Evolutionary conservation across 306 rosid genomes (phyloP).

Genomic region (Quercus robur): DNA sequence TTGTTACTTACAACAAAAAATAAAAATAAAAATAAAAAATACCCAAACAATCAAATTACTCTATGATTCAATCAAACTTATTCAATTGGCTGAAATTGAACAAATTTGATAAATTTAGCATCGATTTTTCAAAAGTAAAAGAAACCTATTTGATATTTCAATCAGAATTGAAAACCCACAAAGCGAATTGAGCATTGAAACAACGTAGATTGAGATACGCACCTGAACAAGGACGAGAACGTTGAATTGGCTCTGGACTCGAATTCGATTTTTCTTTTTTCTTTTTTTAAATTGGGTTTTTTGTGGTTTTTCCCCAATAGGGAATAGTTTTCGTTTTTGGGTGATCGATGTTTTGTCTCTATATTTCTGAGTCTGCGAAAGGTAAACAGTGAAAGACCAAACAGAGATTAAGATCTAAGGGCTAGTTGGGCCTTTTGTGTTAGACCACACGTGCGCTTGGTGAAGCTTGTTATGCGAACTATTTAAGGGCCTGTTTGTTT

Average conservation of each 20-base stretch:
- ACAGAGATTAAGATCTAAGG: conserved; percentile 20
- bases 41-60: not conserved
- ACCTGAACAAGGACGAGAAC: conserved; percentile 11
- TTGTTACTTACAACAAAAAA: not conserved
- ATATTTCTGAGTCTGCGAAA: not conserved
- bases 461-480: not conserved
- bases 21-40: conserved; percentile 4
- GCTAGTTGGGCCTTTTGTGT: not conserved
- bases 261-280: not conserved
- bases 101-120: not conserved
- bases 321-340: not conserved
- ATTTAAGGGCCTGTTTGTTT: not conserved
- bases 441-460: conserved; percentile 20
- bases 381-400: not conserved
- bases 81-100: not conserved
- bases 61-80: not conserved
- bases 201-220: not conserved
- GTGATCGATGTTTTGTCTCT: not conserved
- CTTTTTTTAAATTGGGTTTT: too few relatives aligned
- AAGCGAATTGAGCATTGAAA: conserved; percentile 4
- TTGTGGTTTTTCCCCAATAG: conserved; percentile 1
- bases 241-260: not conserved
- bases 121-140: not conserved
- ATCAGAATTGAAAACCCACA: conserved; percentile 14
- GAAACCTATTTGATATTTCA: conserved; percentile 17